Evolutionary conservation across 805 yeast genomes (phyloP), one percentile per base, ranked within the genome.

Genomic region (Yueomyces sp.): DNA sequence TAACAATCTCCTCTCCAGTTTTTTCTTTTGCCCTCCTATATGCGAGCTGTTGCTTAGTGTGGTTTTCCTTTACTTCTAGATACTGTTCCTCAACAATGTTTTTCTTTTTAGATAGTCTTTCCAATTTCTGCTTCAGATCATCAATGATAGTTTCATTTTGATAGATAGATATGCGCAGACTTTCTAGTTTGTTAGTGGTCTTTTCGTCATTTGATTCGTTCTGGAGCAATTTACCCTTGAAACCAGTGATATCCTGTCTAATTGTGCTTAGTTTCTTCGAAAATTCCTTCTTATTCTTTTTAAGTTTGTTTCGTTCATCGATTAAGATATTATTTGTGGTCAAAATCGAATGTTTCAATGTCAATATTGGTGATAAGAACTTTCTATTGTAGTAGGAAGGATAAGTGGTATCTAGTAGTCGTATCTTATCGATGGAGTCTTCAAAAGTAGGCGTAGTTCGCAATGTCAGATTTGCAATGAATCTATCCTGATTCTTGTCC

Each of bases 341-440:
- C 33, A 76, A 68, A 34, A 80, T 73, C 26, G 83, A 76, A 51
- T 77, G 80, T 50, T 79, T 76, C 37, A 81, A 62, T 1, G 87
- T 81, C 1, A 76, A 68, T 39, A 80, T 62, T 0, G 88, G 86
- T 1, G 84, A 69, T 28, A 68, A 56, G 36, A 72, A 68, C 28
- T 69, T 57, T 43, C 63, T 57, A 41, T 57, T 65, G 40, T 62
- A 56, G 29, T 58, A 60, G 4, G 63, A 59, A 7, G 64, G 62
- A 45, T 57, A 60, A 40, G 60, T 55, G 39, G 52, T 53, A 48
- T 60, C 63, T n/a, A 60, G 45, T 5, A 48, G 53, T 44, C 51
- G 54, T 27, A 44, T 49, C n/a, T 47, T 42, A 19, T 47, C 40
- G 32, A 19, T 36, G 28, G 31, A 19, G 19, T 19, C 19, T 19